Evolutionary conservation across 805 yeast species (phyloP).

Genomic region (Candida coquimbonensis): DNA sequence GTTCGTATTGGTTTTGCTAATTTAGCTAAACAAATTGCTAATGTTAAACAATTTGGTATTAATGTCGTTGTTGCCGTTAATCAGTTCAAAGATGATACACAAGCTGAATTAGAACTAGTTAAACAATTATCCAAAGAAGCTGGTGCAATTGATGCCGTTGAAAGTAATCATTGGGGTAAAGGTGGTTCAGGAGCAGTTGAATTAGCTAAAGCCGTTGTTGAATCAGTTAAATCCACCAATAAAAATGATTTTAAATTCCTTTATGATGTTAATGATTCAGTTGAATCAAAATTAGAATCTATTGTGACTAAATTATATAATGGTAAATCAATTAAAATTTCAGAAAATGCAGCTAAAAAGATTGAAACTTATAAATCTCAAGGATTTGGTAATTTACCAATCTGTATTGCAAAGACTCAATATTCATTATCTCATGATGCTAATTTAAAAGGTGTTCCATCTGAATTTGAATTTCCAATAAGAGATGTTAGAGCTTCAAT

Average conservation of each 20-base stretch:
- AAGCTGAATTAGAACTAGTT: conserved; percentile 60
- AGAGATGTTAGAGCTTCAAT: conserved; percentile 90
- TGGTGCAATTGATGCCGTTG: conserved; percentile 75
- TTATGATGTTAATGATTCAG: conserved; percentile 54
- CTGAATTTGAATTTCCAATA: conserved; percentile 89
- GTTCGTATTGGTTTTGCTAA: conserved; percentile 67
- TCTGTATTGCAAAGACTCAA: conserved; percentile 97
- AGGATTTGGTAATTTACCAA: conserved; percentile 87
- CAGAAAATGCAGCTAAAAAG: conserved; percentile 63
- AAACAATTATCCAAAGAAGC: conserved; percentile 63
- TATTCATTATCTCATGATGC: conserved; percentile 95
- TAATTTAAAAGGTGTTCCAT: conserved; percentile 87
- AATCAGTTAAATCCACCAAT: conserved; percentile 45
- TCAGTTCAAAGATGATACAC: conserved; percentile 69
- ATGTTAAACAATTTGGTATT: conserved; percentile 64
- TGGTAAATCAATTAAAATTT: conserved; percentile 63
- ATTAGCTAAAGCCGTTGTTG: conserved; percentile 64
- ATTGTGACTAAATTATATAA: conserved; percentile 77
- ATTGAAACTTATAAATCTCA: conserved; percentile 76
- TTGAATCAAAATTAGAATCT: conserved; percentile 59
- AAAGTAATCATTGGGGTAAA: conserved; percentile 80
- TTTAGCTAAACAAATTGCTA: conserved; percentile 68
- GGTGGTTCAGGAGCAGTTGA: conserved; percentile 80
- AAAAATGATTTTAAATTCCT: conserved; percentile 41
- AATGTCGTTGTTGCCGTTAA: conserved; percentile 82